Conservation (phyloP, 139 green algal genomes). For the Trebouxia sp. region DNA sequence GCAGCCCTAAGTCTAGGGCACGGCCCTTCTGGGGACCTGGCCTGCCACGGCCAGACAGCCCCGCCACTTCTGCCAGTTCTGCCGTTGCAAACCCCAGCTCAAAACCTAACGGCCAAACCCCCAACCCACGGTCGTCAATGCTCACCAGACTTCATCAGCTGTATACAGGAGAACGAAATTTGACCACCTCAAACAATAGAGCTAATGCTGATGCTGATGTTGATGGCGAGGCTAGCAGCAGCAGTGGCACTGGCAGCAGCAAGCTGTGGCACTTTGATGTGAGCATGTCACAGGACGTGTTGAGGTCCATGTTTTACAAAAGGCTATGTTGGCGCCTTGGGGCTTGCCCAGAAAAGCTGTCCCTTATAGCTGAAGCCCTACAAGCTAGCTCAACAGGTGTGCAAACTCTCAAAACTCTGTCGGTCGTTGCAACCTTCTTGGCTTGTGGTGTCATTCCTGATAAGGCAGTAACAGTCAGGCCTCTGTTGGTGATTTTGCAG, state of each 20-base stretch:
- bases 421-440: not conserved
- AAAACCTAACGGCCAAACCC: not conserved
- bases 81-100: no score
- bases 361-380: slow-evolving; percentile 35
- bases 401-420: not conserved
- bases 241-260: not conserved
- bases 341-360: not conserved
- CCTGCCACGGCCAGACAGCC: not conserved
- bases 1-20: not conserved
- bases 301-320: slow-evolving; percentile 6
- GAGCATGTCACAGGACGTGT: not conserved
- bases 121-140: not conserved
- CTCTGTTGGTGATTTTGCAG: not conserved
- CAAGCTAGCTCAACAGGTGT: slow-evolving; percentile 38
- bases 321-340: slow-evolving; percentile 6
- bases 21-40: not conserved
- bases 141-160: not conserved
- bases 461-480: not conserved
- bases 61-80: no score
- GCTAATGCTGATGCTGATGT: not conserved
- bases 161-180: not conserved
- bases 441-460: not conserved
- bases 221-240: not conserved
- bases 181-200: not conserved
- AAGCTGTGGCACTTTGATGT: not conserved